phyloP scores from a whole-genome alignment of 352 stramenopile species.

The Pelagophyceae sp. region DNA sequence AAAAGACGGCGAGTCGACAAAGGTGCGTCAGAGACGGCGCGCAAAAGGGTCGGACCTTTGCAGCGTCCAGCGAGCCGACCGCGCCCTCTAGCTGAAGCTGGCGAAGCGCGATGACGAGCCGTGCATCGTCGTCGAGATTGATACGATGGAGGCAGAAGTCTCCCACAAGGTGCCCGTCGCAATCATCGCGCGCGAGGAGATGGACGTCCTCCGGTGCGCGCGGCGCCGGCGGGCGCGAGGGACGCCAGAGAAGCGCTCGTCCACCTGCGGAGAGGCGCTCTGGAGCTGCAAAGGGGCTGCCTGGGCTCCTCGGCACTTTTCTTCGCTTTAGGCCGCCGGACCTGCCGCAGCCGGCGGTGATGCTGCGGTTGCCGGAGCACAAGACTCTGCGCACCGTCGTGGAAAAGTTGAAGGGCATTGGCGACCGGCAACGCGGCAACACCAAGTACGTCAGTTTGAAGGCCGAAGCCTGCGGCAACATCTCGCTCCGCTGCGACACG shows the following conservation, averaged over 20 bases:
- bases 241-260: too few species aligned
- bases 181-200: not conserved
- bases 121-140: not conserved
- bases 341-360: not conserved
- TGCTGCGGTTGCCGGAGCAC: not conserved
- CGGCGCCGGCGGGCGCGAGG: not conserved
- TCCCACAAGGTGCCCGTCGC: not conserved
- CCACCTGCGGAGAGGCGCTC: too few species aligned
- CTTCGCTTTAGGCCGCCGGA: not conserved
- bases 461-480: not conserved
- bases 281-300: too few species aligned
- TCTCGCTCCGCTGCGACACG: not conserved
- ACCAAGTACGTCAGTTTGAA: not conserved
- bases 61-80: too few species aligned
- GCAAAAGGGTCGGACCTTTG: too few species aligned
- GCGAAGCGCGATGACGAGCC: not conserved
- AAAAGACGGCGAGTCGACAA: too few species aligned
- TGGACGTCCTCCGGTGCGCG: not conserved
- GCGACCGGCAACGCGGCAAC: not conserved
- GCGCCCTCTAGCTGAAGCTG: not conserved
- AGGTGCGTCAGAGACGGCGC: too few species aligned
- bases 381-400: not conserved
- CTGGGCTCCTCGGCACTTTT: too few species aligned
- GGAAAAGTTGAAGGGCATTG: not conserved
- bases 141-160: not conserved